These are phyloP conservation scores for Gracilaria gracilis DNA, from an alignment of 23 red algal species.

Conservation along the genomic window DNA sequence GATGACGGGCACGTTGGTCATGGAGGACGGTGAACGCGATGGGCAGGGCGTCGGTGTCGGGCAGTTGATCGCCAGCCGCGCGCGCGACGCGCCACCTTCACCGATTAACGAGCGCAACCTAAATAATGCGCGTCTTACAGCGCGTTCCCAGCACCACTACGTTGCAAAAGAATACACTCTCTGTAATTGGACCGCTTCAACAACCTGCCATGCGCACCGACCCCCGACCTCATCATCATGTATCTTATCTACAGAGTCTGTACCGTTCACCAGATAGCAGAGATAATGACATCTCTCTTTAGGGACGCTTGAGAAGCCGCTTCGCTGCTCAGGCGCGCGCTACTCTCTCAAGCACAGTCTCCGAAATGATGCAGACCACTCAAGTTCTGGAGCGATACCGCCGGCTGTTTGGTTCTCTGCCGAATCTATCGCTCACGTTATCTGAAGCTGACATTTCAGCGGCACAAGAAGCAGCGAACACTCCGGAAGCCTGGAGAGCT, in stretches of 20 bases:
- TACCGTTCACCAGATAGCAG: too few species aligned
- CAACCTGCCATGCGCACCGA: too few species aligned
- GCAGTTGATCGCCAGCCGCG: neutral
- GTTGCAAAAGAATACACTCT: neutral
- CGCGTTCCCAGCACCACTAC: neutral
- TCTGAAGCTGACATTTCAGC: neutral
- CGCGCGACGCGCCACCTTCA: neutral
- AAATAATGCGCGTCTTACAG: neutral
- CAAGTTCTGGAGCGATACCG: constrained; percentile 33
- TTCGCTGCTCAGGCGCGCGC: neutral
- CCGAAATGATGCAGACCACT: constrained; percentile 6
- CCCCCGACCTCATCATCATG: too few species aligned
- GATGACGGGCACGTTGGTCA: constrained; percentile 22
- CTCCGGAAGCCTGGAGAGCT: neutral
- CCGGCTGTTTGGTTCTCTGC: constrained; percentile 9
- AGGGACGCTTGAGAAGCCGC: neutral
- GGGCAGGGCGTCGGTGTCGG: neutral
- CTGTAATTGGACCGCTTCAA: neutral
- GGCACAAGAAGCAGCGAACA: constrained; percentile 15
- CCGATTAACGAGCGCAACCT: constrained; percentile 7
- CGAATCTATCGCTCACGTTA: neutral
- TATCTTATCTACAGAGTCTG: too few species aligned
- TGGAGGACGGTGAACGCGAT: constrained; percentile 4
- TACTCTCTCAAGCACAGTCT: neutral
- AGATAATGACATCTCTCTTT: neutral